These are phyloP conservation scores for Hydrangea macrophylla DNA, from an alignment of 148 eudicot genomes.

Conservation along the genomic window DNA sequence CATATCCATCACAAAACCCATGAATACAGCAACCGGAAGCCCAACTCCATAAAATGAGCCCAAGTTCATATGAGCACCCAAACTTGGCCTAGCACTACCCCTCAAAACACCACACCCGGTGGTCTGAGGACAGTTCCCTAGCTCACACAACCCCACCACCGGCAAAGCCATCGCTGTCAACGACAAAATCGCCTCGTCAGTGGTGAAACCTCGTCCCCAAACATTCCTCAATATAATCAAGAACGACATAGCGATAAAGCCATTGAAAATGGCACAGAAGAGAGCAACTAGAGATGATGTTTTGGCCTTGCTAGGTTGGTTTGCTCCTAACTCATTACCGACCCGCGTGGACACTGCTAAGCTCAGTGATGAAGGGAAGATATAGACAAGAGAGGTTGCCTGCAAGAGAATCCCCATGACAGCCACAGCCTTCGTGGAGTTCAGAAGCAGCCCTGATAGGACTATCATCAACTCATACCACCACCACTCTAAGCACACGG, in stretches of 20 bases:
- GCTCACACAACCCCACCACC: conserved; percentile 63
- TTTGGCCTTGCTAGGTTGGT: no score
- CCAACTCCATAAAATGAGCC: no score
- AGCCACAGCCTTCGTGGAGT: conserved; percentile 41
- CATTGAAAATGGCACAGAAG: no score
- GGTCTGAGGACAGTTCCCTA: conserved; percentile 79
- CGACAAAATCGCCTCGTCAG: no score
- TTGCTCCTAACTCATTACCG: conserved; percentile 67
- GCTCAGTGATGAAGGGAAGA: conserved; percentile 58
- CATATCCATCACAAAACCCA: no score
- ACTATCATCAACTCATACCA: conserved; percentile 83
- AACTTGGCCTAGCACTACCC: conserved; percentile 58
- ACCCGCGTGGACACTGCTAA: conserved; percentile 52
- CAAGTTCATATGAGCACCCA: no score
- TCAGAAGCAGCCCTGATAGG: conserved; percentile 24
- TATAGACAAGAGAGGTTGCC: conserved; percentile 57
- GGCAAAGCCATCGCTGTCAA: conserved; percentile 55
- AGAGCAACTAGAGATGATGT: no score
- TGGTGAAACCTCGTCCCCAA: no score
- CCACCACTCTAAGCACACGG: conserved; percentile 85
- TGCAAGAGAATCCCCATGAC: conserved; percentile 71
- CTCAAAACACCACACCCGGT: conserved; percentile 57
- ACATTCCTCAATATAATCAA: no score
- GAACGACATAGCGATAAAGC: no score
- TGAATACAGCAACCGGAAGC: no score